Base-by-base conservation (phyloP, 345 rosid genomes). In the Pistacia integerrima region DNA sequence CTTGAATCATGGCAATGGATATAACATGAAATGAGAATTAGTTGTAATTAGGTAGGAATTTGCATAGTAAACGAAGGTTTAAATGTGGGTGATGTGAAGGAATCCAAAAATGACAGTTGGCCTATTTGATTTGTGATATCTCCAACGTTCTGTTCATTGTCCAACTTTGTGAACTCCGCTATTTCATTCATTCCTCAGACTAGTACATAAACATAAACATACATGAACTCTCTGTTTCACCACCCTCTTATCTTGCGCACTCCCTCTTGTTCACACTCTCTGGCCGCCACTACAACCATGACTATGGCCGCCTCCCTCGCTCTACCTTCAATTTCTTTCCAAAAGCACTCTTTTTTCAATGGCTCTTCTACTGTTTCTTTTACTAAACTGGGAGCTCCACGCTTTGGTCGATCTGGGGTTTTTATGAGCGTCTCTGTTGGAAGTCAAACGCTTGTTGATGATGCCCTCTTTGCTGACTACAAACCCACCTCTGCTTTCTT, bases 401-500 rank as follows among this genome's bases (percentile, higher is more conserved):
- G 68, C 72, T 64, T 60, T 20, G 65, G 25, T 64, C 89, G 94
- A 83, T 89, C 94, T 77, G 84, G 90, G 83, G 88, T 92, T 80
- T 85, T 80, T 59, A 78, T 86, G 96, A 89, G 94, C 77, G 85
- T 84, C 36, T 91, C 98, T 5, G 84, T 84, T 62, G 92, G 92
- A 78, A 87, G 91, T 56, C 94, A 87, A 52, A 61, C 76, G 60
- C 72, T 81, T 13, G 87, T 85, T 69, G 82, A 85, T 62, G 97
- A 93, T 69, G 84, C 88, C 69, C 68, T 86, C 79, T 93, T 96
- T 76, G 82, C 84, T 56, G 94, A 90, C 82, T 96, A 93, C 85
- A 92, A 89, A 80, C 91, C 99, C 73, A 79, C 79, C 76, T 66
- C 76, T 51, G 97, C 98, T 68, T 96, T 96, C 85, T 86, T 92